Percentiles rank a stretch among this genome's conserved stretches.
These are phyloP conservation scores for Cladophialophora chaetospira DNA, from an alignment of 2,329 filamentous ascomycete genomes.

Conservation along the genomic window DNA sequence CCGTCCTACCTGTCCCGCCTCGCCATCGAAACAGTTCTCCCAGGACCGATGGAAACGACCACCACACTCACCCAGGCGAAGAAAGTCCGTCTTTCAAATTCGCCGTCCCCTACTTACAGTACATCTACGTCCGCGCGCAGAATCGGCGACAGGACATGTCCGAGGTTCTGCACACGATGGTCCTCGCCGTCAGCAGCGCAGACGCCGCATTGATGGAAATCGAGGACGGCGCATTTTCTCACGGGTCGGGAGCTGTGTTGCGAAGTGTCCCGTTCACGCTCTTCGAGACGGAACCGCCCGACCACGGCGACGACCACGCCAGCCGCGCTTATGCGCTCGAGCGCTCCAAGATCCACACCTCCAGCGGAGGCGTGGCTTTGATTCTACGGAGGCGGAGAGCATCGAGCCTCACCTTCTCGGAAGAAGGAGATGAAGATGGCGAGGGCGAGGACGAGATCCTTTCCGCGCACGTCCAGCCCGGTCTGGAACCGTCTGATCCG, in stretches of 20 bases:
- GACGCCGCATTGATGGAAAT: conserved; percentile 18
- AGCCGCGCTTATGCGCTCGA: conserved; percentile 23
- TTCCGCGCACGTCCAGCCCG: conserved; percentile 31
- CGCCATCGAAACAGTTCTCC: background rate
- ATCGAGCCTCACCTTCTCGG: background rate
- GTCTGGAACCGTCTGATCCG: conserved; percentile 26
- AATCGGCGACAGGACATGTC: conserved; percentile 32
- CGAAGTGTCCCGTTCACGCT: conserved; percentile 30
- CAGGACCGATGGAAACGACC: background rate
- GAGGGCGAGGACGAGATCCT: conserved; percentile 10
- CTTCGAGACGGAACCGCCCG: conserved; percentile 31
- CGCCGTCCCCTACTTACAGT: conserved; percentile 31
- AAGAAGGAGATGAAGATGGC: background rate
- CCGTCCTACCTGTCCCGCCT: conserved; percentile 22
- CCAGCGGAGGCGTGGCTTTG: conserved; percentile 28
- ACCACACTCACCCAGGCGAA: no score
- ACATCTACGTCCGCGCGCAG: conserved; percentile 28
- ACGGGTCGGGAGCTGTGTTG: background rate
- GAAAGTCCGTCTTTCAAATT: background rate
- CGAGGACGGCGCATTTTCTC: background rate
- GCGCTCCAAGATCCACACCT: conserved; percentile 28
- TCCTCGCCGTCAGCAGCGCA: conserved; percentile 27
- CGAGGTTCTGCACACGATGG: conserved; percentile 31
- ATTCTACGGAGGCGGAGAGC: conserved; percentile 15
- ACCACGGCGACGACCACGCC: conserved; percentile 24